Evolutionary conservation across 2,329 filamentous ascomycete genomes (phyloP).

Genomic region (Colletotrichum higginsianum): DNA sequence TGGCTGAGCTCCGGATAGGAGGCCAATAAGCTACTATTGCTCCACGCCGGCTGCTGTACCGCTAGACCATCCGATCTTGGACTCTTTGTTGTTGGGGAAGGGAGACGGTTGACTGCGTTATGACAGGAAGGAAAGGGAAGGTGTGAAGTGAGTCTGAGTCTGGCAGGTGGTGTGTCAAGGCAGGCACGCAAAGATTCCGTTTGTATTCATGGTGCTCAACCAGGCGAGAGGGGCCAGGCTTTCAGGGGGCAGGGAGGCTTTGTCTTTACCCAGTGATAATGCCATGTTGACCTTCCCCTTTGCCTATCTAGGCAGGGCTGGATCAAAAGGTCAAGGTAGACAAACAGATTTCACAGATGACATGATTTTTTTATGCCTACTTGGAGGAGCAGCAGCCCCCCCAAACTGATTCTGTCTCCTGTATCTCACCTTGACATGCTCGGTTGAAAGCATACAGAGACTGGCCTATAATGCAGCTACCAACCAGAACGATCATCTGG

Average conservation of each 20-base stretch:
- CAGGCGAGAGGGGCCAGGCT: background rate
- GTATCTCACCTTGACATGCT: too few relatives aligned
- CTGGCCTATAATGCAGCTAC: too few relatives aligned
- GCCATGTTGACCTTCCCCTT: too few relatives aligned
- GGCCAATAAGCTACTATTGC: slow-evolving; percentile 43
- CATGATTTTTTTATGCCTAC: too few relatives aligned
- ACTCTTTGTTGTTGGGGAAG: slow-evolving; percentile 14
- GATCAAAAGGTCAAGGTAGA: too few relatives aligned
- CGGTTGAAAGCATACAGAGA: too few relatives aligned
- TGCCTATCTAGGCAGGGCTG: too few relatives aligned
- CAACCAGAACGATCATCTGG: too few relatives aligned
- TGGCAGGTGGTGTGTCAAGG: background rate
- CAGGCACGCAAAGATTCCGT: background rate
- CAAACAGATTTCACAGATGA: too few relatives aligned
- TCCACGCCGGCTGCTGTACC: slow-evolving; percentile 38
- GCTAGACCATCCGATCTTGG: slow-evolving; percentile 24
- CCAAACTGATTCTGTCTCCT: too few relatives aligned
- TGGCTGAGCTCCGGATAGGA: slow-evolving; percentile 35
- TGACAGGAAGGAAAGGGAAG: slow-evolving; percentile 7
- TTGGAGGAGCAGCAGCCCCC: too few relatives aligned
- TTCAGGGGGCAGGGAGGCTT: background rate
- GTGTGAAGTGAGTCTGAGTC: background rate
- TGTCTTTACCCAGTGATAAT: too few relatives aligned
- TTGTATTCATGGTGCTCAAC: background rate
- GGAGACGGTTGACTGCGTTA: slow-evolving; percentile 7